Conservation (phyloP, 495 filamentous ascomycete genomes). For the Neurospora africana region DNA sequence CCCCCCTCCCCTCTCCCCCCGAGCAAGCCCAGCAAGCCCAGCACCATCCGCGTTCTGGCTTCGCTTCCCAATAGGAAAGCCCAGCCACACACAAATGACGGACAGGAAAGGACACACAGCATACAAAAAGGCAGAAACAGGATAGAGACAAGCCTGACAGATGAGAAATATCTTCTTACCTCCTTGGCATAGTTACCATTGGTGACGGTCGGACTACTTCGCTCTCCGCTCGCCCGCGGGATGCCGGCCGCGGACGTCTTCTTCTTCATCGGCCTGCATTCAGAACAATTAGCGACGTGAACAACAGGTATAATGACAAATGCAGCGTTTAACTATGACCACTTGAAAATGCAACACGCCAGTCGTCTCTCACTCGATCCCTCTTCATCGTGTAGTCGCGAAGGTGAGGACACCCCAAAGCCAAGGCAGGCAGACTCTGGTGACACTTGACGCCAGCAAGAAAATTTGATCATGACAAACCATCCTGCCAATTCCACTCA, state of each 20-base stretch:
- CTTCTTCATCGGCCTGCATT: conserved; percentile 44
- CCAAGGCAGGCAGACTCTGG: not conserved
- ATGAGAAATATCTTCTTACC: conserved; percentile 25
- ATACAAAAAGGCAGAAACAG: not conserved
- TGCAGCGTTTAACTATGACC: not conserved
- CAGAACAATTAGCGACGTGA: conserved; percentile 5
- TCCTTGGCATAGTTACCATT: conserved; percentile 31
- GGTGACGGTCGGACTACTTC: conserved; percentile 34
- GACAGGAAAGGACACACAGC: conserved; percentile 2
- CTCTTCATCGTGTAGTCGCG: not conserved
- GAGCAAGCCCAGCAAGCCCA: not conserved
- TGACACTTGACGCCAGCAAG: not conserved
- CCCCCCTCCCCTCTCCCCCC: too few relatives aligned
- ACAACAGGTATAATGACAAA: not conserved
- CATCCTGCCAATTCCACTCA: not conserved
- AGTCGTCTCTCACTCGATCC: not conserved
- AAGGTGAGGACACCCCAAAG: not conserved
- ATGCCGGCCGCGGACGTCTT: conserved; percentile 42
- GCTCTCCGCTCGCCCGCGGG: conserved; percentile 40
- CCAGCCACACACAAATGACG: not conserved
- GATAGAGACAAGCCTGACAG: conserved; percentile 7
- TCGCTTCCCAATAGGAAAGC: not conserved
- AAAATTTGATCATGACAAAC: not conserved
- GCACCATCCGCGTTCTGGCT: not conserved
- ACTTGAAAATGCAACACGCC: not conserved